These are phyloP conservation scores for Antitrichia curtipendula DNA, from an alignment of 225 moss, liverwort and hornwort genomes.

Conservation along the genomic window DNA sequence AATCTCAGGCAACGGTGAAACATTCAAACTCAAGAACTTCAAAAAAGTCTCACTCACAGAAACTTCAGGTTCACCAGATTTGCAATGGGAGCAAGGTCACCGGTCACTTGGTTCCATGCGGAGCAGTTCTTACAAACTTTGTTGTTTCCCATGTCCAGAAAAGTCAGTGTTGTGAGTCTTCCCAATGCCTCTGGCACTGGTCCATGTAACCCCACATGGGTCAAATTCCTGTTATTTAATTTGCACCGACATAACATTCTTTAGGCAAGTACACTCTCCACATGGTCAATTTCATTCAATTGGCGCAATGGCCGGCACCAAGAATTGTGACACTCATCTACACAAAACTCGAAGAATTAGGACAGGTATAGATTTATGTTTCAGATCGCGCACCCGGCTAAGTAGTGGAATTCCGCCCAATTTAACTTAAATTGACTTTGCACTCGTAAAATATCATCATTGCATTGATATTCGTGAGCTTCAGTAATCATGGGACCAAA, in stretches of 20 bases:
- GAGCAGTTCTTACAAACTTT: neutral
- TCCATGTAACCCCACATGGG: constrained; percentile 11
- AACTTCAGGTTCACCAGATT: constrained; percentile 8
- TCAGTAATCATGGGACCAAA: neutral
- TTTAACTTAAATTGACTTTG: neutral
- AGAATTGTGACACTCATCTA: neutral
- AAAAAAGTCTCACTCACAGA: neutral
- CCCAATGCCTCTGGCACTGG: constrained; percentile 10
- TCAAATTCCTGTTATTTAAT: constrained; percentile 19
- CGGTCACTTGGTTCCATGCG: constrained; percentile 19
- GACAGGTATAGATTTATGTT: neutral
- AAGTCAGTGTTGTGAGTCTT: constrained; percentile 3
- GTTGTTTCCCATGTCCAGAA: constrained; percentile 22
- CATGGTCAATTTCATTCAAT: neutral
- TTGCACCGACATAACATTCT: neutral
- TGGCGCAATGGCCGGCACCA: neutral
- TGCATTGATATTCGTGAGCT: neutral
- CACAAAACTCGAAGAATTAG: neutral
- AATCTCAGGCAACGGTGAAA: neutral
- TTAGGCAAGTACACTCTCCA: neutral
- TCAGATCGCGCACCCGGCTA: neutral
- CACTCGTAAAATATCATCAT: neutral
- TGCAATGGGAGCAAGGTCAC: constrained; percentile 11
- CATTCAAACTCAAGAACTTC: neutral
- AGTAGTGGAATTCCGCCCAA: neutral